These are phyloP conservation scores for Pyrenochaeta sp. DNA, from an alignment of 2,329 filamentous ascomycete genomes.

Conservation along the genomic window DNA sequence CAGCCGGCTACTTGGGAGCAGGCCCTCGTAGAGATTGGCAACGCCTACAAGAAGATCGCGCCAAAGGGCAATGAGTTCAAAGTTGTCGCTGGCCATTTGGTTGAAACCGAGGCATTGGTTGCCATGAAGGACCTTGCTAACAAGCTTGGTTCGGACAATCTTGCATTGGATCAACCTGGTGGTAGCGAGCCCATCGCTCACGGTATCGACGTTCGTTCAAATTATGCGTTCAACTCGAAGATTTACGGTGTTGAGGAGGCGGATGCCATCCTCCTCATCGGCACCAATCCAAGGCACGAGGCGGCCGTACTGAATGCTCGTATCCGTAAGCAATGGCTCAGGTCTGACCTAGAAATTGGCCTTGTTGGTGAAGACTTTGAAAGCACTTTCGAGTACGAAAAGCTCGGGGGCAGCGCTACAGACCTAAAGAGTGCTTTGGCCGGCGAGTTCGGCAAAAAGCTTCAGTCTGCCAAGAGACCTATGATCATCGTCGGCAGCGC, in stretches of 20 bases:
- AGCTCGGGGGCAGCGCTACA: conserved; percentile 79
- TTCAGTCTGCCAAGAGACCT: conserved; percentile 83
- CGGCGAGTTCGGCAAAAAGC: conserved; percentile 91
- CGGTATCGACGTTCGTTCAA: conserved; percentile 90
- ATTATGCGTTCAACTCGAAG: conserved; percentile 95
- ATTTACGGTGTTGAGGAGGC: conserved; percentile 95
- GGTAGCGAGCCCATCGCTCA: conserved; percentile 87
- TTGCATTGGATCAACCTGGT: conserved; percentile 87
- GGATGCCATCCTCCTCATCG: conserved; percentile 88
- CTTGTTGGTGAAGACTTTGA: conserved; percentile 90
- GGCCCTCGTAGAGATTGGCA: conserved; percentile 84
- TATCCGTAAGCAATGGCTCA: conserved; percentile 97
- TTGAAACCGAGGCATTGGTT: conserved; percentile 91
- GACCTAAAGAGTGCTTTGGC: conserved; percentile 85
- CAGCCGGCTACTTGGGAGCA: conserved; percentile 95
- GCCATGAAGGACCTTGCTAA: conserved; percentile 98
- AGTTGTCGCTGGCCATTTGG: conserved; percentile 87
- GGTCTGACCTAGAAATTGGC: conserved; percentile 91
- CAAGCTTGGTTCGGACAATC: conserved; percentile 93
- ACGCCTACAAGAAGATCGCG: conserved; percentile 78
- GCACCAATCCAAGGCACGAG: conserved; percentile 94
- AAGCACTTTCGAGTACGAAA: conserved; percentile 94
- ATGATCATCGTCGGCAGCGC: conserved; percentile 97
- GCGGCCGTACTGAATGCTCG: conserved; percentile 94
- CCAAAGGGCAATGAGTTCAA: conserved; percentile 96